Percentiles rank a stretch among this genome's conserved stretches.
These are phyloP conservation scores for Monilinia laxa DNA, from an alignment of 2,329 filamentous ascomycete genomes.

Conservation along the genomic window DNA sequence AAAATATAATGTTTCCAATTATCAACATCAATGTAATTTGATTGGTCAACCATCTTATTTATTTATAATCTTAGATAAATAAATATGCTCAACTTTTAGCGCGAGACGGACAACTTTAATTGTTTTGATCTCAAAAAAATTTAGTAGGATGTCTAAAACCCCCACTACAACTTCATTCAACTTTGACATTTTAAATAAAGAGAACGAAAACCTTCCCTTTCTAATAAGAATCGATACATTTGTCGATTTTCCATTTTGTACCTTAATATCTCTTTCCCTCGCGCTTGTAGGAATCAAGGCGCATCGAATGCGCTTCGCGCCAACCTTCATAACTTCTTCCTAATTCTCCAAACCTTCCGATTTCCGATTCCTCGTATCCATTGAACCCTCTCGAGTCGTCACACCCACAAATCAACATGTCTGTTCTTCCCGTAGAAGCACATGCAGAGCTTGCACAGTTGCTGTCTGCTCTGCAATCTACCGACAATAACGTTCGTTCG, in stretches of 20 bases:
- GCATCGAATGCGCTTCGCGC: constrained; percentile 22
- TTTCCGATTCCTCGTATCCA: constrained; percentile 11
- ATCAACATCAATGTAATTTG: no score
- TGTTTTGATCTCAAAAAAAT: constrained; percentile 5
- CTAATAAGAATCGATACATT: neutral
- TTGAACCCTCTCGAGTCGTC: constrained; percentile 3
- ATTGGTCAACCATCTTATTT: no score
- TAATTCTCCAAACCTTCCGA: constrained; percentile 13
- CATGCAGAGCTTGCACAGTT: constrained; percentile 83
- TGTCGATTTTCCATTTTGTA: constrained; percentile 6
- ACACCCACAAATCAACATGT: constrained; percentile 57
- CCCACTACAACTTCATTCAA: constrained; percentile 10
- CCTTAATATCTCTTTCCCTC: neutral
- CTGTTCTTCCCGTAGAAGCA: constrained; percentile 79
- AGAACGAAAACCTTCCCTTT: neutral
- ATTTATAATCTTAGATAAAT: no score
- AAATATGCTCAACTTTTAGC: neutral
- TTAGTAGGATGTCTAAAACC: neutral
- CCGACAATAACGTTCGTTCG: constrained; percentile 82
- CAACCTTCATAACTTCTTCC: constrained; percentile 1
- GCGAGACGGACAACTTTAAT: neutral
- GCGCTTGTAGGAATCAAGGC: constrained; percentile 11
- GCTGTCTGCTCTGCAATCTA: constrained; percentile 81
- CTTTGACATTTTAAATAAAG: constrained; percentile 12
- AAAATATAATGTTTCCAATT: no score